Evolutionary conservation across 306 rosid species (phyloP), one percentile per base, ranked within the genome.

Genomic region (Ammopiptanthus mongolicus): DNA sequence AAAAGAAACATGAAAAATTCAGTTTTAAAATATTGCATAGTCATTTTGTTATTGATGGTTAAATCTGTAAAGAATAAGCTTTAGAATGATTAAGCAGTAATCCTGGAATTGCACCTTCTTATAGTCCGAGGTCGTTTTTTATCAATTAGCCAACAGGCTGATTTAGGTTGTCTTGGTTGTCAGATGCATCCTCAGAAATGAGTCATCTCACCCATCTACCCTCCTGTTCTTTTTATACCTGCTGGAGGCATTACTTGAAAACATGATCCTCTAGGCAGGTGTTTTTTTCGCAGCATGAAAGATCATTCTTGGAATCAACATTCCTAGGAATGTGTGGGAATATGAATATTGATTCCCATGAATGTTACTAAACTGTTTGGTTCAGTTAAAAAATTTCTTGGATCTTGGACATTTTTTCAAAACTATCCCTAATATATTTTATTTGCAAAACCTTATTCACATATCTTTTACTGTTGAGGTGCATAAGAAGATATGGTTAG

Each of bases 141-240:
- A 5, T 73, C 47, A 41, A 31, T 31, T 57, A 9, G 62, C 41
- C 46, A 15, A 74, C 34, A 33, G 21, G n/a, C n/a, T n/a, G 21
- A 77, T 82, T n/a, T 72, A 31, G 72, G 78, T 74, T 69, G 23
- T 46, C 48, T n/a, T n/a, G n/a, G n/a, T n/a, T n/a, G n/a, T n/a
- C n/a, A n/a, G n/a, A n/a, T n/a, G 57, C 14, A 18, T 60, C 51
- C 69, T 72, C 31, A 59, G 23, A 51, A 41, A 22, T 34, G 22
- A 4, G 57, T 59, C 57, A 29, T 67, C 28, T 21, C n/a, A n/a
- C n/a, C n/a, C n/a, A n/a, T n/a, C n/a, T 67, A 28, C 65, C 25
- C 52, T 31, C 15, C 46, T 37, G 6, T 22, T 28, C n/a, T 37
- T 58, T 33, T 33, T 36, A 41, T 39, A 5, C 41, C 14, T 68